Evolutionary conservation across 23 red algal species (phyloP), one percentile per base, ranked within the genome.

Genomic region (Gracilaria caudata): DNA sequence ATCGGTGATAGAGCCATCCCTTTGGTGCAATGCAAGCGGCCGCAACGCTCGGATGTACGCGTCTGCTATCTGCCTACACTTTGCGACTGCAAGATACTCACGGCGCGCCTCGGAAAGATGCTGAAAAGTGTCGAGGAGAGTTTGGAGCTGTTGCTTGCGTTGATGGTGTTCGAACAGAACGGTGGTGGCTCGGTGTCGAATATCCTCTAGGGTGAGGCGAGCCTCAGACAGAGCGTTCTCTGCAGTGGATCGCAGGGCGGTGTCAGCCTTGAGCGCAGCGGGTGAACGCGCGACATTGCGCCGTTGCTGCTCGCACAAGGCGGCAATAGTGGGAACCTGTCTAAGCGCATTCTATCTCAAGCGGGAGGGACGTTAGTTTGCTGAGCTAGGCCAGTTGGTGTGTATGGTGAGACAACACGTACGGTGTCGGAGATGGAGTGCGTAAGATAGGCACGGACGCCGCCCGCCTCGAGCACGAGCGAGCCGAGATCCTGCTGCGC

Each of bases 1-100:
- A 30, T 82, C 73, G 33, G 51, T 36, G 9, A 77, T 49, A 19
- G 64, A 77, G 1, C 87, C 87, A 81, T 77, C 74, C 38, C 77
- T 34, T 76, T 75, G 76, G 28, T 81, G 77, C 61, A 81, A 39
- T 1, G 60, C 65, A 17, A 91, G 77, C 61, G 65, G 65, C 9
- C 61, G 78, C 2, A 91, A 23, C 12, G 68, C 87, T 7, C 66
- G 39, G 13, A 82, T 63, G 40, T 91, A 91, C 16, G 77, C 78
- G 51, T 91, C 77, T 25, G 87, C 87, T 25, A 91, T 82, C 33
- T 60, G 73, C 7, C 87, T 32, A 70, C 87, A 91, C 26, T 72
- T 76, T 16, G 39, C 60, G 14, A 91, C 87, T 9, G 87, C 76
- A 4, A 38, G 37, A 57, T 56, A 74, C 17, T 91, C 38, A 14